A percentile compares a stretch with the other conserved stretches of the same genome.
Evolutionary conservation across 208 protist species (phyloP).

Genomic region (Endotrypanum monterogeii): DNA sequence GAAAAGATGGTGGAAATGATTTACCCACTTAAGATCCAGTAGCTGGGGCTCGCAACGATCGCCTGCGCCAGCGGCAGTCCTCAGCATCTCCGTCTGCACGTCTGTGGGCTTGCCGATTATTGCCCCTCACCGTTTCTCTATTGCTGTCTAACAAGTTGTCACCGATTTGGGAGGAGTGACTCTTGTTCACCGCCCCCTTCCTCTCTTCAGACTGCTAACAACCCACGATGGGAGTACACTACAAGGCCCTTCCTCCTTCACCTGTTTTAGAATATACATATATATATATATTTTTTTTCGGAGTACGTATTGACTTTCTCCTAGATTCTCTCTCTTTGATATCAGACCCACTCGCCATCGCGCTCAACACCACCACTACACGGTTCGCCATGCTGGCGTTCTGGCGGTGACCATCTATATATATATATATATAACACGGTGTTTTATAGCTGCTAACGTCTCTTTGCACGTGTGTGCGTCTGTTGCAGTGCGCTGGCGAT

Average conservation of each 20-base stretch:
- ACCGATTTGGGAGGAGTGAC: neutral
- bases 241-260: neutral
- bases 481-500: neutral
- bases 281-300: constrained; percentile 11
- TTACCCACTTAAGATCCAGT: constrained; percentile 72
- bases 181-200: neutral
- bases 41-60: constrained; percentile 1
- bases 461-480: constrained; percentile 3
- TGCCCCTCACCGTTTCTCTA: no score
- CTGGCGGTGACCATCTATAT: neutral
- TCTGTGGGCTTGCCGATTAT: neutral
- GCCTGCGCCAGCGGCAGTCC: neutral
- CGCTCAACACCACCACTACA: neutral
- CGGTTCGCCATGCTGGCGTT: neutral
- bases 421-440: neutral
- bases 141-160: neutral
- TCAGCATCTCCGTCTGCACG: neutral
- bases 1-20: constrained; percentile 82
- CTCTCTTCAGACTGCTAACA: neutral
- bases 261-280: neutral
- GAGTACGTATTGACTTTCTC: constrained; percentile 2
- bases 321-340: constrained; percentile 7
- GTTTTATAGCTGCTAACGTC: neutral
- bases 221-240: neutral
- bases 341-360: neutral